Percentiles rank a stretch among this genome's conserved stretches.
Conservation (phyloP, 768 basidiomycete species). For the Mycena kentingensis region DNA sequence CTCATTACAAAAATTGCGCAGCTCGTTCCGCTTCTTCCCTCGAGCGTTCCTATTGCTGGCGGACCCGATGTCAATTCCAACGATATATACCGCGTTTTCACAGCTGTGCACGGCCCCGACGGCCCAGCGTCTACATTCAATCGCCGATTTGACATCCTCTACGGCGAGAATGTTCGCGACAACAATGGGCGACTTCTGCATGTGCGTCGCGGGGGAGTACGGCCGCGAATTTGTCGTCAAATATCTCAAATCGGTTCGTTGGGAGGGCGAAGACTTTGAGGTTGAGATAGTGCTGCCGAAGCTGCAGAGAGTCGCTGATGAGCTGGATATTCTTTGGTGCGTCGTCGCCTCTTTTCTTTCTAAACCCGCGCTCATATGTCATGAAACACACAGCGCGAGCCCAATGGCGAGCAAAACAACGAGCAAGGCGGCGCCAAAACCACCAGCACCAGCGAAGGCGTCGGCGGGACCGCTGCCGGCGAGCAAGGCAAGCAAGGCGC, state of each 20-base stretch:
- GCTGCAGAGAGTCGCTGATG: conserved; percentile 1
- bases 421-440: no score
- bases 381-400: background rate
- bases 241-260: conserved; percentile 15
- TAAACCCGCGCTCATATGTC: background rate
- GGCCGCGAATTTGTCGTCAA: conserved; percentile 7
- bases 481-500: no score
- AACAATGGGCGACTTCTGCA: conserved; percentile 10
- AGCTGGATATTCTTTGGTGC: conserved; percentile 1
- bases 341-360: background rate
- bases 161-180: conserved; percentile 18
- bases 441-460: no score
- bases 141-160: conserved; percentile 20
- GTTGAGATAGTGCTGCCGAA: conserved; percentile 12
- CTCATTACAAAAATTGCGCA: background rate
- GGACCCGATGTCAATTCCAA: background rate
- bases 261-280: conserved; percentile 1
- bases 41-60: background rate
- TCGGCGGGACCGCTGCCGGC: no score
- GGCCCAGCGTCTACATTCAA: conserved; percentile 14
- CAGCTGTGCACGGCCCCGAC: conserved; percentile 2
- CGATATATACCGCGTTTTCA: conserved; percentile 15
- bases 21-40: background rate
- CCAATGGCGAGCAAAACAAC: no score
- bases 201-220: conserved; percentile 9